Percentiles rank a stretch among this genome's conserved stretches.
phyloP scores from a whole-genome alignment of 441 rosid species.

The Dalechampia spathulata region DNA sequence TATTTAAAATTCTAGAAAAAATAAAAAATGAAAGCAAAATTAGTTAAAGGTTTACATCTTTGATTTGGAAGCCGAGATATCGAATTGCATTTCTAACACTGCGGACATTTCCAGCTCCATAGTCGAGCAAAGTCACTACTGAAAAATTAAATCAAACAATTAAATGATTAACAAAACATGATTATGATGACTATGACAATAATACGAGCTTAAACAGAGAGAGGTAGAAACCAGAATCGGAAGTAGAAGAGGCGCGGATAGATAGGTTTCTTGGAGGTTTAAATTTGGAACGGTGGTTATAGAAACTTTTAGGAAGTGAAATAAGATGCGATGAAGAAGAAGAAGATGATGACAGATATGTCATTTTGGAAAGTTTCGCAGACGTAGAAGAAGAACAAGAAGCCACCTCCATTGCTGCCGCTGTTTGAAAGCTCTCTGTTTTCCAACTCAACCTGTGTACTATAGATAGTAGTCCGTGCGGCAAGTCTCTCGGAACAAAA shows the following conservation, averaged over 20 bases:
- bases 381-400: too few species aligned
- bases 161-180: too few species aligned
- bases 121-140: constrained; percentile 87
- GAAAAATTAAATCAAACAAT: background rate
- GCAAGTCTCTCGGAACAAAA: too few species aligned
- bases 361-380: too few species aligned
- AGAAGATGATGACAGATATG: background rate
- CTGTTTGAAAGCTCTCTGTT: too few species aligned
- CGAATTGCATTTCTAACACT: constrained; percentile 86
- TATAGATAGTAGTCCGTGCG: too few species aligned
- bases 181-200: too few species aligned
- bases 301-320: constrained; percentile 1
- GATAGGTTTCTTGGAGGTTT: constrained; percentile 8
- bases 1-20: background rate
- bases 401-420: too few species aligned
- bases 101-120: constrained; percentile 95
- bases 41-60: constrained; percentile 43
- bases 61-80: constrained; percentile 63
- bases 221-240: constrained; percentile 10
- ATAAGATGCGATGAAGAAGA: constrained; percentile 1
- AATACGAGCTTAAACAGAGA: background rate
- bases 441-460: too few species aligned
- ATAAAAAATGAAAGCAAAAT: background rate
- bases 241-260: constrained; percentile 13
- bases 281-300: background rate